Base-by-base conservation (phyloP, 352 stramenopile genomes). In the Hyphochytrium catenoides region DNA sequence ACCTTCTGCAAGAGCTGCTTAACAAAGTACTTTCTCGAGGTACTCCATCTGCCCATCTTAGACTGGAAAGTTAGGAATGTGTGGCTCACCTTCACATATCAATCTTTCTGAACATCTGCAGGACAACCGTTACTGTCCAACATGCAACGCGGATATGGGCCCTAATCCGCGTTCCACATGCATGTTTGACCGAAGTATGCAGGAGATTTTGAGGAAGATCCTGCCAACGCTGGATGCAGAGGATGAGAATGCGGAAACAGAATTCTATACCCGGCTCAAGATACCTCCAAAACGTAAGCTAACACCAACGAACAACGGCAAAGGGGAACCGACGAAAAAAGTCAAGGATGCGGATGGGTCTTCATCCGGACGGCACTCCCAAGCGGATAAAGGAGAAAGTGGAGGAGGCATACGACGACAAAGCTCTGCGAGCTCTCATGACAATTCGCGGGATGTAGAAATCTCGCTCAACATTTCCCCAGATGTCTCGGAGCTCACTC, bases 1-100 rank as follows among this genome's bases (percentile, higher is more conserved):
- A 57, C 49, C 22, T 69, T 69, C 48, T 69, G 57, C 36, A 44
- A 56, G 9, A 44, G 38, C 26, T 69, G 57, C 44, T 41, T 69
- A 18, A 40, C 54, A 31, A 32, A 50, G 24, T 44, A 45, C 6
- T 51, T 62, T 36, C 6, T 18, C 29, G 26, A 49, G 50, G 1
- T 27, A 43, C 17, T 44, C 31, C 18, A 47, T 46, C 23, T 62
- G 51, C 47, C 51, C 50, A 31, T 48, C 39, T 20, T 57, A 47
- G 27, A 16, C 47, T 14, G 17, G 38, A 12, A n/a, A 36, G 18
- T 19, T 57, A 21, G 44, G 43, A 20, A n/a, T n/a, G n/a, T n/a
- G n/a, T n/a, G n/a, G 39, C 47, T 20, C 40, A 64, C 39, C 50
- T 43, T 8, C 52, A 47, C 17, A 43, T 44, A 16, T 8, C 34